Conservation (phyloP, 495 filamentous ascomycete genomes). For the Penicillium canariense region DNA sequence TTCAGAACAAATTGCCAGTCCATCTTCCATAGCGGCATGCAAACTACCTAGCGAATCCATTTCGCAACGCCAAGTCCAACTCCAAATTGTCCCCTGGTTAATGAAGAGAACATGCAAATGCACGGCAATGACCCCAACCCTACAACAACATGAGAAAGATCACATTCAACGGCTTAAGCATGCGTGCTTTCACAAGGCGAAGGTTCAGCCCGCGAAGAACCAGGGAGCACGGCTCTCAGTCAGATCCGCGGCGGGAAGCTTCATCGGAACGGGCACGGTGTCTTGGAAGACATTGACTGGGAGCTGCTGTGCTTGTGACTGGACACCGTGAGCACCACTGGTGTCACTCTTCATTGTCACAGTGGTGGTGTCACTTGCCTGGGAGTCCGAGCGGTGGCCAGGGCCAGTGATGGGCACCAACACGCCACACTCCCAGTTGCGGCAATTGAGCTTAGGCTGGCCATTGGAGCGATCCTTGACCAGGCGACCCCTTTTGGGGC, state of each 20-base stretch:
- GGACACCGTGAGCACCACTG: too few relatives aligned
- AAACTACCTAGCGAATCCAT: neutral
- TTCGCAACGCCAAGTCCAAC: neutral
- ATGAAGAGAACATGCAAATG: neutral
- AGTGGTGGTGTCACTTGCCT: neutral
- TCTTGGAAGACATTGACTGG: conserved; percentile 48
- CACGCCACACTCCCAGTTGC: conserved; percentile 97
- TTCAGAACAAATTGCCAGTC: neutral
- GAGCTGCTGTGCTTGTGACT: neutral
- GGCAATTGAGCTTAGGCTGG: conserved; percentile 70
- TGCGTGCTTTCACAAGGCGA: neutral
- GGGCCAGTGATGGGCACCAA: conserved; percentile 51
- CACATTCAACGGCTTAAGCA: neutral
- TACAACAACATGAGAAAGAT: neutral
- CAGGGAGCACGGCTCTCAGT: conserved; percentile 50
- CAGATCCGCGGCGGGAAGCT: conserved; percentile 54
- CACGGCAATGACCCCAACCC: neutral
- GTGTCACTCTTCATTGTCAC: neutral
- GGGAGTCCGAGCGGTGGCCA: neutral
- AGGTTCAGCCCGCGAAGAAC: conserved; percentile 39
- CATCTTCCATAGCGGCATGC: neutral
- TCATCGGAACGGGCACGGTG: conserved; percentile 70
- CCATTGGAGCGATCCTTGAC: conserved; percentile 63
- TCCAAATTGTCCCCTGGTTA: neutral
- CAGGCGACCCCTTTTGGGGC: conserved; percentile 60